Conservation (phyloP, 2,329 filamentous ascomycete species). For the Penicillium sp. region DNA sequence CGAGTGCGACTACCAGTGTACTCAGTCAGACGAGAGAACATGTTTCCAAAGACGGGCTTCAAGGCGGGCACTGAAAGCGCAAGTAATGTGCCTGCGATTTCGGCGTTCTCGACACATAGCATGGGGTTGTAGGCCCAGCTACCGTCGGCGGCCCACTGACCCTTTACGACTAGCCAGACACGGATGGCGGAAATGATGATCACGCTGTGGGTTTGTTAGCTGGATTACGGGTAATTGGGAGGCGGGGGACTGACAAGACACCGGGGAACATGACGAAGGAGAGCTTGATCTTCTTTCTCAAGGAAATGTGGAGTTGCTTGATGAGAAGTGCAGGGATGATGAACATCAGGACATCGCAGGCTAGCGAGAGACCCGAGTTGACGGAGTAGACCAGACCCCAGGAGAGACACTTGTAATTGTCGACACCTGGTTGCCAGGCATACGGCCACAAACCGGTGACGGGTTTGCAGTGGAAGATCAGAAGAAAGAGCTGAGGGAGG, state of each 20-base stretch:
- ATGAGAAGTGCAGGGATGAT: slow-evolving; percentile 53
- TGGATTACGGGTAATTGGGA: too few species aligned
- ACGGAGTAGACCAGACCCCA: slow-evolving; percentile 56
- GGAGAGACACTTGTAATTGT: slow-evolving; percentile 47
- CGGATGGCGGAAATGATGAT: slow-evolving; percentile 52
- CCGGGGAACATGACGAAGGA: slow-evolving; percentile 52
- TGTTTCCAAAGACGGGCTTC: slow-evolving; percentile 47
- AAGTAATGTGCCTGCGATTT: slow-evolving; percentile 53
- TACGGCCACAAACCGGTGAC: slow-evolving; percentile 57
- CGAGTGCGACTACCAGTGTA: slow-evolving; percentile 24
- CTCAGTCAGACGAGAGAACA: slow-evolving; percentile 23
- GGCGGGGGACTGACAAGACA: slow-evolving; percentile 40
- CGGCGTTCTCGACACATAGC: slow-evolving; percentile 52
- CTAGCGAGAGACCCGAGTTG: slow-evolving; percentile 51
- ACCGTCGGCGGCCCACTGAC: slow-evolving; percentile 48
- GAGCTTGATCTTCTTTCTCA: slow-evolving; percentile 50
- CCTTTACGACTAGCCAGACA: slow-evolving; percentile 49
- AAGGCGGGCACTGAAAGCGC: slow-evolving; percentile 54
- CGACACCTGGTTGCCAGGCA: slow-evolving; percentile 45
- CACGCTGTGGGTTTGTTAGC: slow-evolving; percentile 37
- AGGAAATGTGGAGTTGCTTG: slow-evolving; percentile 45
- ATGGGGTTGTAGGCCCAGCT: slow-evolving; percentile 56
- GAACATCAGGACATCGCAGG: slow-evolving; percentile 54
- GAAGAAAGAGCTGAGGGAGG: slow-evolving; percentile 51
- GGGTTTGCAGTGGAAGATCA: slow-evolving; percentile 54